Evolutionary conservation across 768 basidiomycete species (phyloP), one percentile per base, ranked within the genome.

Genomic region (Termitomyces sp.): DNA sequence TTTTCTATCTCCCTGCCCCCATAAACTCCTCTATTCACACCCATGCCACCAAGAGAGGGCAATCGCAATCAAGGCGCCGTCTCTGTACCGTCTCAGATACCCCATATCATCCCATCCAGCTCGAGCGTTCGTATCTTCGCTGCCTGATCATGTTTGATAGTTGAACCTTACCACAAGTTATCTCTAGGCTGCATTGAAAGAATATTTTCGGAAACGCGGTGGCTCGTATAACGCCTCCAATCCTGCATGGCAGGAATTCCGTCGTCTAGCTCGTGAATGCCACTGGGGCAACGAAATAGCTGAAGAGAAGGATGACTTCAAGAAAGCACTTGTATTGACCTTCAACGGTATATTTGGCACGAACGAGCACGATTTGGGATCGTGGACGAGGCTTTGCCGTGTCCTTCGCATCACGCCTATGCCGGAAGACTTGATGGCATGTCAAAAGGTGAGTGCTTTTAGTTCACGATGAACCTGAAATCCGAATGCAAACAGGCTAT

Each of bases 261-360:
- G 64, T 28, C 60, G 67, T 1, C 56, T 75, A 44, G 63, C 65
- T 49, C 19, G 48, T 0, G 1, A 42, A 7, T 56, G 63, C 6
- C 30, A 49, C 1, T 71, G 68, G 70, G 31, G 33, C 8, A 43
- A 61, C 0, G 43, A 53, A 1, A 59, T 54, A 3, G 43, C 49
- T 2, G 30, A 67, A 0, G 69, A 69, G 1, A 58, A 60, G 19
- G n/a, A 65, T 0, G 48, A 9, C 0, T 73, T 71, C 57, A 56
- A 68, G 23, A 57, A 64, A 42, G 75, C 69, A 0, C 41, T 76
- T 19, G 69, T 68, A 0, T 6, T 54, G 38, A 64, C 70, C 21
- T 77, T 76, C 66, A 73, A 71, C 42, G 15, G 12, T 1, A 66
- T 50, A 1, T 77, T 69, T 47, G 74, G 74, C 1, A 70, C 61